Evolutionary conservation across 2,329 filamentous ascomycete species (phyloP).

Genomic region (Dactylellina sp.): DNA sequence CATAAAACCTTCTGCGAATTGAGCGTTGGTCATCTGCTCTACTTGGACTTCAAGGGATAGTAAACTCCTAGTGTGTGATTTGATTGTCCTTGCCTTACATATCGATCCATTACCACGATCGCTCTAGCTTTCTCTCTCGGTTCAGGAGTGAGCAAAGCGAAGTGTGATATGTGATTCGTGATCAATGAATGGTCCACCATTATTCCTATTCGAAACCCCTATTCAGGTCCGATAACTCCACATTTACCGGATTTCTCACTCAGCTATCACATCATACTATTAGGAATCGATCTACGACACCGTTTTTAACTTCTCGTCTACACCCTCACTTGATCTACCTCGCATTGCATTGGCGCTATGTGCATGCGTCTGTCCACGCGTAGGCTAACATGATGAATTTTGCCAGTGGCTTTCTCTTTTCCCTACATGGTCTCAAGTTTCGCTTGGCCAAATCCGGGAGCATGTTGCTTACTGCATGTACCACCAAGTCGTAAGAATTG

Average conservation of each 20-base stretch:
- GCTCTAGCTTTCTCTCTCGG: constrained; percentile 8
- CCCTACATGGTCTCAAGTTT: too few relatives aligned
- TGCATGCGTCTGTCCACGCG: constrained; percentile 46
- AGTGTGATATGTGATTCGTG: not conserved
- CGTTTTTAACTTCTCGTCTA: constrained; percentile 18
- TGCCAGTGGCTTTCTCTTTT: constrained; percentile 10
- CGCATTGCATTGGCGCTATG: constrained; percentile 49
- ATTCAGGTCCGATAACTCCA: too few relatives aligned
- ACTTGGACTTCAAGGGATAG: not conserved
- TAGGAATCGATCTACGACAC: constrained; percentile 16
- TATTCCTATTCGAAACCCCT: not conserved
- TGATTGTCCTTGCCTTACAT: constrained; percentile 27
- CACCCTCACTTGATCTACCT: constrained; percentile 41
- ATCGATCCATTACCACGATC: constrained; percentile 1
- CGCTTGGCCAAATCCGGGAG: constrained; percentile 44
- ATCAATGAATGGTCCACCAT: not conserved
- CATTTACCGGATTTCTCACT: too few relatives aligned
- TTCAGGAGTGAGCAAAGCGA: not conserved
- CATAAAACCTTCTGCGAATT: constrained; percentile 12
- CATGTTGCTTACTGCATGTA: constrained; percentile 37
- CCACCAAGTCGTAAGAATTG: constrained; percentile 8
- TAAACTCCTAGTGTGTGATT: constrained; percentile 34
- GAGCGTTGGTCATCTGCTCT: constrained; percentile 35
- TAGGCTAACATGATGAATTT: constrained; percentile 9
- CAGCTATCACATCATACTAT: not conserved